Percentiles rank a stretch among this genome's conserved stretches.
Evolutionary conservation across 331 rosid species (phyloP).

Genomic region (Pyracantha coccinea): DNA sequence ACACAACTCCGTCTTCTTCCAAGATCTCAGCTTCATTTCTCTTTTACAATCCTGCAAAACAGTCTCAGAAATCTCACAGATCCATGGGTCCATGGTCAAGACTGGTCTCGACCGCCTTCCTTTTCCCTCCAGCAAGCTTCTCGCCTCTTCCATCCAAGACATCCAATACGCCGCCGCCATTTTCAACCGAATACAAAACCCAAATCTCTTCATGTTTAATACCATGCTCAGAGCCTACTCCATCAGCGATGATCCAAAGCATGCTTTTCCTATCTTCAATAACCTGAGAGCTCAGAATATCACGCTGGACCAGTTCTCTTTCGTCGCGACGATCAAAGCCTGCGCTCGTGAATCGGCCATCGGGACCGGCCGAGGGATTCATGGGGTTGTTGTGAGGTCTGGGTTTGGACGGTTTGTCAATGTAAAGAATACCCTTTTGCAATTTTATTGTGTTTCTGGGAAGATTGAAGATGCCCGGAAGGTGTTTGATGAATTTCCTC

Average conservation of each 20-base stretch:
- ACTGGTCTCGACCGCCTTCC: slow-evolving; percentile 35
- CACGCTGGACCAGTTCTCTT: slow-evolving; percentile 46
- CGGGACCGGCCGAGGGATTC: slow-evolving; percentile 43
- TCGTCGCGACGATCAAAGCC: slow-evolving; percentile 40
- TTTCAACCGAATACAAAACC: slow-evolving; percentile 36
- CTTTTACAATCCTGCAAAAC: slow-evolving; percentile 38
- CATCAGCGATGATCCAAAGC: slow-evolving; percentile 22
- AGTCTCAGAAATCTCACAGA: slow-evolving; percentile 31
- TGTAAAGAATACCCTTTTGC: slow-evolving; percentile 49
- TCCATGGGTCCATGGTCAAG: slow-evolving; percentile 50
- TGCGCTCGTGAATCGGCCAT: slow-evolving; percentile 38
- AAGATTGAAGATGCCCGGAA: slow-evolving; percentile 49
- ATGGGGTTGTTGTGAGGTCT: slow-evolving; percentile 45
- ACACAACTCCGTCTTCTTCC: neutral
- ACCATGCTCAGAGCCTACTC: slow-evolving; percentile 63
- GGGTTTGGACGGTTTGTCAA: slow-evolving; percentile 38
- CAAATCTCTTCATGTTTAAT: slow-evolving; percentile 62
- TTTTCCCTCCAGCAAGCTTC: slow-evolving; percentile 54
- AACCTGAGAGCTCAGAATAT: slow-evolving; percentile 28
- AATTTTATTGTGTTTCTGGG: slow-evolving; percentile 33
- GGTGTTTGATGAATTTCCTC: slow-evolving; percentile 51
- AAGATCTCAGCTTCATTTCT: slow-evolving; percentile 8
- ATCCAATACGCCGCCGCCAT: slow-evolving; percentile 52
- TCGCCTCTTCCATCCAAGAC: slow-evolving; percentile 40
- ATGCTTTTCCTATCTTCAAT: slow-evolving; percentile 48